Evolutionary conservation across 257 asterid species (phyloP), one percentile per base, ranked within the genome.

Genomic region (Paraleonurus japonicus): DNA sequence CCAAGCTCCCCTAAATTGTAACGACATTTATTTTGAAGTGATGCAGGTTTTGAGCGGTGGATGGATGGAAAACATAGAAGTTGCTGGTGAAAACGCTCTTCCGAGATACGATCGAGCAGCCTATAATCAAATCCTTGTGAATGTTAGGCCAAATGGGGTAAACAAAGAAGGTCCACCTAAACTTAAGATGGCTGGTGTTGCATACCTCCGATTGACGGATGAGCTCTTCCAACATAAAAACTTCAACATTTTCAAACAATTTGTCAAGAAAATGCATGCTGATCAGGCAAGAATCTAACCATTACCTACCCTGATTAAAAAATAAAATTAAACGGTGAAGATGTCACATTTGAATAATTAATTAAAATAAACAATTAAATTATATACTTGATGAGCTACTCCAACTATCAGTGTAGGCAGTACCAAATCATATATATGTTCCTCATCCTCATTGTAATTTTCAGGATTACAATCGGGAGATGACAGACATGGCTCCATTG

Each of bases 71-170:
- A 80, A 81, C 22, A 67, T 90, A 0, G 90, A 81, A 1, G 90
- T 90, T 10, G 97, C 90, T 0, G 97, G 97, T 30, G 97, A 90
- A 74, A 90, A 90, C 54, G 97, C 97, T 15, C 96, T 87, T 28
- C n/a, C 88, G 15, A 83, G 92, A 69, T 88, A 84, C 53, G 95
- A 90, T 7, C 75, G 84, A 0, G 4, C 69, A 0, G 96, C 76
- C 60, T 90, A 88, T 22, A 88, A 90, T 62, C 96, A 88, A 80
- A 88, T 90, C 64, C 90, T 90, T 54, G 80, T 90, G 5, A 88
- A 88, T 54, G 90, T 75, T 6, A 79, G 97, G 77, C 97, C 97
- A 37, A 84, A 80, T 32, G 97, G 97, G 19, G 70, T 85, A 32
- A 78, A 78, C 74, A 81, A 78, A 74, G 74, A 74, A 0, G 85